phyloP scores from a whole-genome alignment of 192 early-diverging fungal species.

The Entomortierella beljakovae region DNA sequence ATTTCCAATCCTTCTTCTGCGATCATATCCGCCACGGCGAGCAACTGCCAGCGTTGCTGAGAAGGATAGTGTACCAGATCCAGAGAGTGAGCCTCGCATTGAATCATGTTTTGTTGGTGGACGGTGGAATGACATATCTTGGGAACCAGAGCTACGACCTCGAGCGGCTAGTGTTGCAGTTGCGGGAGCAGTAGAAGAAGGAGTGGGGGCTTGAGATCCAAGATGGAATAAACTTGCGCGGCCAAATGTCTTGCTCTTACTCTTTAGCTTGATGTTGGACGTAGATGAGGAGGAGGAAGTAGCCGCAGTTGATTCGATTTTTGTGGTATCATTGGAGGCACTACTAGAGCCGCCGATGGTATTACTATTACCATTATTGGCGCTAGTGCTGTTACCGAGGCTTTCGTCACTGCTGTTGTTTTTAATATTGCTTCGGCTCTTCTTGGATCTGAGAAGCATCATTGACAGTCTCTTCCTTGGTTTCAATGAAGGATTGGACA shows the following conservation, averaged over 20 bases:
- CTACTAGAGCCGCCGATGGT: not conserved
- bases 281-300: not conserved
- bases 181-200: conserved; percentile 10
- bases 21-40: conserved; percentile 7
- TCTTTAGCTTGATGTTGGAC: conserved; percentile 1
- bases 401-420: not conserved
- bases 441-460: conserved; percentile 4
- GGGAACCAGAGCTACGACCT: conserved; percentile 10
- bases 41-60: conserved; percentile 31
- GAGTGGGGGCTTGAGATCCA: not conserved
- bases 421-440: too few relatives aligned
- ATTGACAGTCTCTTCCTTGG: not conserved
- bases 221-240: not conserved
- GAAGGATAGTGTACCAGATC: conserved; percentile 5
- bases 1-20: conserved; percentile 13
- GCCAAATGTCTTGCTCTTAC: conserved; percentile 6
- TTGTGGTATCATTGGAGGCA: too few relatives aligned
- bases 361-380: not conserved
- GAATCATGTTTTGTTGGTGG: not conserved
- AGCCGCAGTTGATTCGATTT: not conserved
- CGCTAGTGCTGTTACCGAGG: not conserved
- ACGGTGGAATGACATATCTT: conserved; percentile 2
- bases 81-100: not conserved
- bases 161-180: conserved; percentile 12
- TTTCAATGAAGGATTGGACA: not conserved